phyloP scores from a whole-genome alignment of 2,329 filamentous ascomycete genomes.

The Cladosporium halotolerans region DNA sequence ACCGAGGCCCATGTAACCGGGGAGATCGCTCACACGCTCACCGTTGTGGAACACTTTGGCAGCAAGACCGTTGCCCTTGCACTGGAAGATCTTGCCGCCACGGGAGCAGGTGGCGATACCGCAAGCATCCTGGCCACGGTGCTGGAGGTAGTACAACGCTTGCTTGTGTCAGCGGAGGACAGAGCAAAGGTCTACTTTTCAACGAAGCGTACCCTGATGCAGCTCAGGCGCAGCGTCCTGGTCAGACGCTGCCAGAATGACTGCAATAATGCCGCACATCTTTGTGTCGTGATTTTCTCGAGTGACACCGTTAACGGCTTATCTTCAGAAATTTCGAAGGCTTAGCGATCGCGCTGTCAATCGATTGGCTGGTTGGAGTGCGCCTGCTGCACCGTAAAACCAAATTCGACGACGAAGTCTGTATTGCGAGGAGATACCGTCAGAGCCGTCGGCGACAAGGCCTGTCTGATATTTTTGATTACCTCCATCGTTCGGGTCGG shows the following conservation, averaged over 20 bases:
- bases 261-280: slow-evolving; percentile 48
- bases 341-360: too few species aligned
- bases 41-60: slow-evolving; percentile 80
- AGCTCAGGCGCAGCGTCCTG: slow-evolving; percentile 33
- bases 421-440: slow-evolving; percentile 23
- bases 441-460: slow-evolving; percentile 17
- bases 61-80: slow-evolving; percentile 86
- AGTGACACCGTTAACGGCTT: too few species aligned
- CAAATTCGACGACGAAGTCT: slow-evolving; percentile 32
- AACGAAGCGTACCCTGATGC: slow-evolving; percentile 23
- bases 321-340: too few species aligned
- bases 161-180: slow-evolving; percentile 34
- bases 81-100: slow-evolving; percentile 77
- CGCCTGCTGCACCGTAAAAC: not conserved
- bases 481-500: not conserved
- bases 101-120: slow-evolving; percentile 71
- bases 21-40: slow-evolving; percentile 63
- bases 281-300: slow-evolving; percentile 17
- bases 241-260: slow-evolving; percentile 40
- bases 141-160: slow-evolving; percentile 35
- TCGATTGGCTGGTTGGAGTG: too few species aligned
- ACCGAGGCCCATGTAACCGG: slow-evolving; percentile 79
- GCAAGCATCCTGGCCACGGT: slow-evolving; percentile 81
- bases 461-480: not conserved
- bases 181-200: too few species aligned